phyloP scores from a whole-genome alignment of 768 basidiomycete genomes.

The Kondoa subrosea region DNA sequence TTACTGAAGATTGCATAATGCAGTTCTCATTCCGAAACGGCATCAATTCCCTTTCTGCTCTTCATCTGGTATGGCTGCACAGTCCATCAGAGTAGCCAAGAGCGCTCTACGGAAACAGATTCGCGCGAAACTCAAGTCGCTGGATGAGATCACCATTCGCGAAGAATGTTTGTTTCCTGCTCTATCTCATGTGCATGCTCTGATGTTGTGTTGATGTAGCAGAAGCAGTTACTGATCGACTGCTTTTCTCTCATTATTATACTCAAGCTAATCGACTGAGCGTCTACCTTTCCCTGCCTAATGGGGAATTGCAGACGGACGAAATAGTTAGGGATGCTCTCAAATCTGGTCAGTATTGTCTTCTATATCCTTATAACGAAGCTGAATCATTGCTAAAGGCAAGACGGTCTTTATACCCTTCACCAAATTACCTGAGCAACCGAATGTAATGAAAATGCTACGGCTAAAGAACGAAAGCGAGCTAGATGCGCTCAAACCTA shows the following conservation, averaged over 20 bases:
- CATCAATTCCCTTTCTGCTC: too few relatives aligned
- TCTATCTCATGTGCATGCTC: neutral
- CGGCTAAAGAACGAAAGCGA: conserved; percentile 9
- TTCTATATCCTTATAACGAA: neutral
- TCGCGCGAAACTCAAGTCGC: neutral
- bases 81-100: conserved; percentile 16
- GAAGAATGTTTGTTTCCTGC: conserved; percentile 7
- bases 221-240: conserved; percentile 10
- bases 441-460: conserved; percentile 16
- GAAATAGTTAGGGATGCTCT: conserved; percentile 13
- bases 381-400: neutral
- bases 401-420: conserved; percentile 16
- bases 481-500: conserved; percentile 6
- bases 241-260: conserved; percentile 11
- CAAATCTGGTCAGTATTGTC: conserved; percentile 1
- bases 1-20: too few relatives aligned
- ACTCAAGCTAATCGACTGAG: conserved; percentile 10
- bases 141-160: conserved; percentile 9
- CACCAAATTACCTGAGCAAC: neutral
- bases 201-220: neutral
- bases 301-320: conserved; percentile 16
- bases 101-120: conserved; percentile 9
- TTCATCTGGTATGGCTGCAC: too few relatives aligned
- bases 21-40: too few relatives aligned
- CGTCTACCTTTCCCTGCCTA: conserved; percentile 16